phyloP scores from a whole-genome alignment of 169 alveolate genomes.

The Amoebophrya sp. region DNA sequence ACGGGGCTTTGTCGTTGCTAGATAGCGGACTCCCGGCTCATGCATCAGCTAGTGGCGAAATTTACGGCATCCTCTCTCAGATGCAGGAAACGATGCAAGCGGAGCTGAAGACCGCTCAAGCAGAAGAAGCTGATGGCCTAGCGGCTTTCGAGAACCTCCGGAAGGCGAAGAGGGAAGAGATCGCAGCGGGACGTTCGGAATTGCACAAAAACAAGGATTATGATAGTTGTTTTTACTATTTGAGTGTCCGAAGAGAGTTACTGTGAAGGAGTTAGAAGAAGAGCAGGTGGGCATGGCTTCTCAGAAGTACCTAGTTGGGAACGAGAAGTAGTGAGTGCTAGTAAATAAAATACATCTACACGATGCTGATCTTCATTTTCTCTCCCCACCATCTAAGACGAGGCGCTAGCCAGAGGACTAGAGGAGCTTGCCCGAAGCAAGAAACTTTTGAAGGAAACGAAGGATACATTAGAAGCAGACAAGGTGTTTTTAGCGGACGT shows the following conservation, averaged over 20 bases:
- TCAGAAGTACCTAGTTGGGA: too few relatives aligned
- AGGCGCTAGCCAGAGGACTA: not conserved
- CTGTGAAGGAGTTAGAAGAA: too few relatives aligned
- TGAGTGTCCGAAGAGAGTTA: too few relatives aligned
- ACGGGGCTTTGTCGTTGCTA: not conserved
- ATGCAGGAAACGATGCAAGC: not conserved
- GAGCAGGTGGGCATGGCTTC: too few relatives aligned
- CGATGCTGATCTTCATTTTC: too few relatives aligned
- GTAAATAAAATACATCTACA: too few relatives aligned
- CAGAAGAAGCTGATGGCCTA: too few relatives aligned
- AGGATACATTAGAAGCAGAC: not conserved
- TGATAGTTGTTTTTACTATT: too few relatives aligned
- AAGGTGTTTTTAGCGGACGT: not conserved
- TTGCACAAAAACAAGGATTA: constrained; percentile 5
- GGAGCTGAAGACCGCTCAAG: not conserved
- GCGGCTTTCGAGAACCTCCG: too few relatives aligned
- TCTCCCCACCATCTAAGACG: too few relatives aligned
- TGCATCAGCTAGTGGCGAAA: not conserved
- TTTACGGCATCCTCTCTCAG: not conserved
- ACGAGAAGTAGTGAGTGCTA: too few relatives aligned
- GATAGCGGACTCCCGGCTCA: not conserved
- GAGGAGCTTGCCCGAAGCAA: not conserved
- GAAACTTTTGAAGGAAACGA: not conserved
- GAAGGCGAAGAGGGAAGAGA: not conserved
- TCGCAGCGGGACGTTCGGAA: not conserved